These are phyloP conservation scores for Discostella stelligera DNA, from an alignment of 352 stramenopile genomes.

Conservation along the genomic window DNA sequence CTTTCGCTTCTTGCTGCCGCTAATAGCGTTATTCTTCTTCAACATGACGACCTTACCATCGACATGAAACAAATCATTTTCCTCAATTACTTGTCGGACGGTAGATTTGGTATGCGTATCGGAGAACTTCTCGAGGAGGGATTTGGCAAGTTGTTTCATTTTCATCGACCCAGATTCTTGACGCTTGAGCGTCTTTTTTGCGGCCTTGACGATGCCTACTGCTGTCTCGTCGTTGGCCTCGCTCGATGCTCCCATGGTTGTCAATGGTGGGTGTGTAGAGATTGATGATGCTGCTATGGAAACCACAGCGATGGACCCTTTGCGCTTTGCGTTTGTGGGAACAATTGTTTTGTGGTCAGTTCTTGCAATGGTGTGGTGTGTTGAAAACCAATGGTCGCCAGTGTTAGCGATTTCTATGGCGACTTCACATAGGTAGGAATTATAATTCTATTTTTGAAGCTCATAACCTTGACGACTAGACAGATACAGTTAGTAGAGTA, in stretches of 20 bases:
- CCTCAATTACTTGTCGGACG: conserved; percentile 60
- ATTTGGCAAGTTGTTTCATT: conserved; percentile 66
- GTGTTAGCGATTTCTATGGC: too few relatives aligned
- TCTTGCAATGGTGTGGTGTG: too few relatives aligned
- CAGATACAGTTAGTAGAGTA: too few relatives aligned
- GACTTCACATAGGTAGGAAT: too few relatives aligned
- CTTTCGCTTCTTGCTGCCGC: conserved; percentile 30
- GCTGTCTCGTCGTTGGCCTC: not conserved
- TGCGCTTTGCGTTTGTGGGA: too few relatives aligned
- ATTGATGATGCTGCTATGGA: too few relatives aligned
- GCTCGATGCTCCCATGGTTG: conserved; percentile 20
- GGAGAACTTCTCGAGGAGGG: conserved; percentile 55
- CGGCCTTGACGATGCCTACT: conserved; percentile 59
- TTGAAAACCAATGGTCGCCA: too few relatives aligned
- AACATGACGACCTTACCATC: conserved; percentile 67
- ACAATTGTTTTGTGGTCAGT: too few relatives aligned
- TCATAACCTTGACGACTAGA: too few relatives aligned
- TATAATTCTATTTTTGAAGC: too few relatives aligned
- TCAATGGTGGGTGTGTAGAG: not conserved
- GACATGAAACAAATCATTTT: conserved; percentile 63
- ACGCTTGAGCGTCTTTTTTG: conserved; percentile 73
- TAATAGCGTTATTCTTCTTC: conserved; percentile 25
- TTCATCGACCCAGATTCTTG: conserved; percentile 68
- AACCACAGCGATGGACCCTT: too few relatives aligned
- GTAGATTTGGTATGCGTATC: conserved; percentile 48